Conservation (phyloP, 805 yeast species). For the Saccharomyces paradoxus region DNA sequence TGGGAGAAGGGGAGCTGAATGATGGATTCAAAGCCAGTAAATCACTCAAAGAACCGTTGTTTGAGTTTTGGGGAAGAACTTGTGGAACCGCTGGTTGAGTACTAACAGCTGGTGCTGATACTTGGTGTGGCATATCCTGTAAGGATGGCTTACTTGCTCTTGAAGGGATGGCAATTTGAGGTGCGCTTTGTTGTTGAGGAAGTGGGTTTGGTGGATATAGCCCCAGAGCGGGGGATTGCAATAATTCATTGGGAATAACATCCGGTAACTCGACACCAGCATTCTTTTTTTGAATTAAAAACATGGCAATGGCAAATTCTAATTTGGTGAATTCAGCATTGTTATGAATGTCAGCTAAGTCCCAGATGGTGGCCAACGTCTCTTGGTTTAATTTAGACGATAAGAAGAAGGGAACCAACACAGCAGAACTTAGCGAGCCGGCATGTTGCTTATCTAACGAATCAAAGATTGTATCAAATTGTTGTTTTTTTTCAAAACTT, state of each 20-base stretch:
- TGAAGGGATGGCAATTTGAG: conserved; percentile 30
- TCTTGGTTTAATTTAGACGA: conserved; percentile 82
- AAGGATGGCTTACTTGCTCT: conserved; percentile 33
- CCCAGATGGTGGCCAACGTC: conserved; percentile 87
- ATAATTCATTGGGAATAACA: conserved; percentile 60
- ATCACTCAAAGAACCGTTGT: conserved; percentile 54
- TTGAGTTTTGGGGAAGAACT: conserved; percentile 15
- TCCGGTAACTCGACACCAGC: conserved; percentile 74
- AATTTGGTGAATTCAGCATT: conserved; percentile 70
- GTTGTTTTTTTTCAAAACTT: conserved; percentile 59
- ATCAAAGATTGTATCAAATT: conserved; percentile 73
- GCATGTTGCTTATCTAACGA: conserved; percentile 57
- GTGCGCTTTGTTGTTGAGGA: conserved; percentile 9
- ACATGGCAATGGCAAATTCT: conserved; percentile 92
- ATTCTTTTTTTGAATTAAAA: conserved; percentile 75
- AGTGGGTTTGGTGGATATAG: conserved; percentile 13
- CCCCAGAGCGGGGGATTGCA: conserved; percentile 32
- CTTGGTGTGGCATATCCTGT: conserved; percentile 8
- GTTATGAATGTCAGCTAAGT: conserved; percentile 81
- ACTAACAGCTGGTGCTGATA: neutral
- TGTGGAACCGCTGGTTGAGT: conserved; percentile 8
- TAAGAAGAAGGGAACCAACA: conserved; percentile 82
- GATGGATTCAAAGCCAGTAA: conserved; percentile 52
- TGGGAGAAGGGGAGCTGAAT: conserved; percentile 35
- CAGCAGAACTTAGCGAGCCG: conserved; percentile 64